Base-by-base conservation (phyloP, 257 asterid species). In the Capsicum rhomboideum region DNA sequence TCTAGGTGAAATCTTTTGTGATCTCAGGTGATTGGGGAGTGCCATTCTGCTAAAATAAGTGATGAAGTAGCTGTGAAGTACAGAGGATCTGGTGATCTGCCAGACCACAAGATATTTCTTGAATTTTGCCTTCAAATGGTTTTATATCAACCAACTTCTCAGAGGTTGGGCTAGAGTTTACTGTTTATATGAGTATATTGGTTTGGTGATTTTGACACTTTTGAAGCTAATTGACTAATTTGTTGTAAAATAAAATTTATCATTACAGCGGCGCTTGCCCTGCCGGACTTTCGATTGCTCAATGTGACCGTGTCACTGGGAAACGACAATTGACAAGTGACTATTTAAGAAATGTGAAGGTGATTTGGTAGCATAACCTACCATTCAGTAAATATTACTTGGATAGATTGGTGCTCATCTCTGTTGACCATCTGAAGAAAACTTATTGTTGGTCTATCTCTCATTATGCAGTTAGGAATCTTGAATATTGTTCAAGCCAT, bases 21-120 rank as follows among this genome's bases (percentile, higher is more conserved):
- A 83, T 75, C 86, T 89, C 89, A 96, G 99, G 97, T 94, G 84
- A 92, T 96, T 91, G 97, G 99, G 6, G 98, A 96, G 87, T 92
- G 97, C 87, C 94, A 94, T 92, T 84, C 94, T 82, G 88, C 90
- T 87, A 88, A 89, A 88, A 87, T 91, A 86, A 85, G 88, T 78
- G 97, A 94, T 77, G 93, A 88, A 82, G 86, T 93, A 86, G 90
- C 90, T 72, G 89, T 82, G 72, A 92, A 83, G 82, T 96, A 92
- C 86, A 93, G 85, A 88, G 64, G 78, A 81, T 75, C 90, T 63
- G 89, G 87, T 79, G 94, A 90, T 86, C 90, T 94, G n/a, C 93
- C 88, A 85, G 97, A 92, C 84, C 88, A 84, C 52, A 91, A 91
- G 84, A 92, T 90, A 88, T 92, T 96, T 89, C 92, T 93, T 79